Percentiles rank a stretch among this genome's conserved stretches.
These are phyloP conservation scores for Oemleria cerasiformis DNA, from an alignment of 306 rosid genomes.

Conservation along the genomic window DNA sequence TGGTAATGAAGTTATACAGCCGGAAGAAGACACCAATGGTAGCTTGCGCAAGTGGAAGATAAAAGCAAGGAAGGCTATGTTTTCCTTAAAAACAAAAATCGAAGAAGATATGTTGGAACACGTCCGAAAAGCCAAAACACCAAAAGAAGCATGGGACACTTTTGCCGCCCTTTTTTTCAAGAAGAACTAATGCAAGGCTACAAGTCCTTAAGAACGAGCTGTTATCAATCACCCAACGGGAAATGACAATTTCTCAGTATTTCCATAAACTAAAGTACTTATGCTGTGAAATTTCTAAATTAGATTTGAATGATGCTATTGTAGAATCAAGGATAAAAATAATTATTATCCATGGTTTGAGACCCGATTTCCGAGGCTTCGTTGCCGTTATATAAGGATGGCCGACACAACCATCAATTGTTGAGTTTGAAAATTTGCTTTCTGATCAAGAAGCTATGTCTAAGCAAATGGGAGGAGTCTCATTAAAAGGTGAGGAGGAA, in stretches of 20 bases:
- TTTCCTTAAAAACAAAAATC: not conserved
- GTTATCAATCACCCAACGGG: not conserved
- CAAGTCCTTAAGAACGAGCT: not conserved
- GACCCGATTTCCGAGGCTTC: too few relatives aligned
- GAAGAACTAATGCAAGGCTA: not conserved
- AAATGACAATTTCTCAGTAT: conserved; percentile 12
- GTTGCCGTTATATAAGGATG: too few relatives aligned
- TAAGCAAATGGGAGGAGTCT: not conserved
- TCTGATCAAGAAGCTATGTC: too few relatives aligned
- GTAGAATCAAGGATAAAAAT: not conserved
- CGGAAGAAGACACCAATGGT: not conserved
- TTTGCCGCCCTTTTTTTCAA: not conserved
- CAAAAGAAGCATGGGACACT: conserved; percentile 3
- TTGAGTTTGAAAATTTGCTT: too few relatives aligned
- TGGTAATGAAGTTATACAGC: not conserved
- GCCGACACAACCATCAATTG: too few relatives aligned
- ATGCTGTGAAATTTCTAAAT: conserved; percentile 10
- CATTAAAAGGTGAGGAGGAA: too few relatives aligned
- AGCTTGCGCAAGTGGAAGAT: conserved; percentile 3
- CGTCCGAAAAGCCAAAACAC: not conserved
- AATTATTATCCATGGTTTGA: too few relatives aligned
- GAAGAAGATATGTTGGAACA: conserved; percentile 14
- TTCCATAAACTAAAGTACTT: too few relatives aligned
- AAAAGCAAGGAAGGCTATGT: conserved; percentile 8
- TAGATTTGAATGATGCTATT: not conserved